Evolutionary conservation across 148 eudicot genomes (phyloP).

Genomic region (Nyssa sinensis): DNA sequence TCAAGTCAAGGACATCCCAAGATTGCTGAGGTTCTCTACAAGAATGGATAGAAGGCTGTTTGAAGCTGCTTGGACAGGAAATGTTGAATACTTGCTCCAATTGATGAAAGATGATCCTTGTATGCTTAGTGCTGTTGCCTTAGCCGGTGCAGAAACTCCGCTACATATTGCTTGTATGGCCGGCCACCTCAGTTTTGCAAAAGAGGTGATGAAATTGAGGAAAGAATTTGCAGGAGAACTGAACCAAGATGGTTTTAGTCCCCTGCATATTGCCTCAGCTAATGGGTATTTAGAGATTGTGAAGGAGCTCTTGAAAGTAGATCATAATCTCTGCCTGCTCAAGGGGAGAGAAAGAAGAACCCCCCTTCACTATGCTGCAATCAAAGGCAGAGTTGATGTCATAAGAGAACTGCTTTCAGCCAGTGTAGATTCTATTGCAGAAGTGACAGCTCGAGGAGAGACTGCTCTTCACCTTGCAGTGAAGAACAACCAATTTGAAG

Average conservation of each 20-base stretch:
- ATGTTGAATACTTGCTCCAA: slow-evolving; percentile 24
- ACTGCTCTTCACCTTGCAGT: slow-evolving; percentile 62
- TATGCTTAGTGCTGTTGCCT: slow-evolving; percentile 23
- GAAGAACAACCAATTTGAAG: slow-evolving; percentile 37
- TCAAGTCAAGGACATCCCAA: neutral
- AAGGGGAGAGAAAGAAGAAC: slow-evolving; percentile 43
- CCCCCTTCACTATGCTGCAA: slow-evolving; percentile 52
- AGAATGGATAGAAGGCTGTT: slow-evolving; percentile 27
- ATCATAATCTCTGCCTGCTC: slow-evolving; percentile 22
- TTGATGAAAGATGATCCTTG: slow-evolving; percentile 30
- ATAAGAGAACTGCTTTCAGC: slow-evolving; percentile 33
- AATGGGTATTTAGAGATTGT: slow-evolving; percentile 42
- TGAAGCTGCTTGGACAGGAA: slow-evolving; percentile 31
- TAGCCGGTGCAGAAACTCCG: slow-evolving; percentile 29
- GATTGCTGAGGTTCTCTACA: neutral
- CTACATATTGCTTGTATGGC: slow-evolving; percentile 36
- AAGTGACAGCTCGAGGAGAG: slow-evolving; percentile 48
- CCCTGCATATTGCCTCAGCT: slow-evolving; percentile 56
- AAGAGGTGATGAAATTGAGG: slow-evolving; percentile 25
- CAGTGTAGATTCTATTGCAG: slow-evolving; percentile 33
- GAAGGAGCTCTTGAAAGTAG: slow-evolving; percentile 41
- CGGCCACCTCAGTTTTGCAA: slow-evolving; percentile 37
- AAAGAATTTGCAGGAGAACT: slow-evolving; percentile 39
- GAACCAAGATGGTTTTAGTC: slow-evolving; percentile 48
- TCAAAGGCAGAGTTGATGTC: slow-evolving; percentile 39